These are phyloP conservation scores for Kwoniella sp. DNA, from an alignment of 768 basidiomycete species.

Conservation along the genomic window DNA sequence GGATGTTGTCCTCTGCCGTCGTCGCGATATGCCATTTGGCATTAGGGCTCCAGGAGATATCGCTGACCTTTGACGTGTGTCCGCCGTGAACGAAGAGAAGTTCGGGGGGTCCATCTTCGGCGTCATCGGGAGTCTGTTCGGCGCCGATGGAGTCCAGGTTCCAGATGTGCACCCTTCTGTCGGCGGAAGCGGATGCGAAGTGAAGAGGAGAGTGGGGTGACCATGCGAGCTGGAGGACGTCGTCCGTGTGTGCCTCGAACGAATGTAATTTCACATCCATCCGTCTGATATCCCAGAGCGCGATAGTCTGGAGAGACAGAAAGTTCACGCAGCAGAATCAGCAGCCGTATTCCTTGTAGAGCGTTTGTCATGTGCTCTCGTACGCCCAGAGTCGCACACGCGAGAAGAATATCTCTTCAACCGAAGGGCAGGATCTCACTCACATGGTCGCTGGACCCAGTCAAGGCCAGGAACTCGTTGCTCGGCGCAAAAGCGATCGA, in stretches of 20 bases:
- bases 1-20: constrained; percentile 94
- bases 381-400: no score
- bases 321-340: not conserved
- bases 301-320: constrained; percentile 68
- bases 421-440: constrained; percentile 33
- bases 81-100: constrained; percentile 93
- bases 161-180: constrained; percentile 93
- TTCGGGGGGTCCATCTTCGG: constrained; percentile 97
- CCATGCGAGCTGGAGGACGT: constrained; percentile 92
- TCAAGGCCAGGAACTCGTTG: constrained; percentile 75
- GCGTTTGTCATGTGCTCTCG: not conserved
- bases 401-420: no score
- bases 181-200: constrained; percentile 92
- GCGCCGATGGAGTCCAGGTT: constrained; percentile 86
- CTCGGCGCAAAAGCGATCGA: constrained; percentile 87
- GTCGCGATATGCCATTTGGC: constrained; percentile 85
- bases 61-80: constrained; percentile 71
- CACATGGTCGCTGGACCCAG: constrained; percentile 93
- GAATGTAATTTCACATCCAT: constrained; percentile 74
- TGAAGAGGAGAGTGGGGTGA: constrained; percentile 89
- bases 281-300: constrained; percentile 81
- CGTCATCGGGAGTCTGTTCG: constrained; percentile 96
- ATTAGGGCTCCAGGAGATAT: constrained; percentile 84
- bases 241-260: constrained; percentile 91
- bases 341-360: not conserved